These are phyloP conservation scores for Agastache rugosa DNA, from an alignment of 257 asterid genomes.

Conservation along the genomic window DNA sequence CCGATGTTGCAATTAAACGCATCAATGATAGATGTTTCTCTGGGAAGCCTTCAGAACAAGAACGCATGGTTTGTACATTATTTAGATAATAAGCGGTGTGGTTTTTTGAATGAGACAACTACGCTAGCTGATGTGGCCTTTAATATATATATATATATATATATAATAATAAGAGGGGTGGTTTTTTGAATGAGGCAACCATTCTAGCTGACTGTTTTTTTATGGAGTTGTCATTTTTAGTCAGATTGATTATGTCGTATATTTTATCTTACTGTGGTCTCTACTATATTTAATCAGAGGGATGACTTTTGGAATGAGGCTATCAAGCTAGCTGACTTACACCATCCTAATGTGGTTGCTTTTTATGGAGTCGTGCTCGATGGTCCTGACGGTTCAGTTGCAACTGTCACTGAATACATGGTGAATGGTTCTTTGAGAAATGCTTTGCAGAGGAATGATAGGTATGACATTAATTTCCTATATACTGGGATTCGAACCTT, in stretches of 20 bases:
- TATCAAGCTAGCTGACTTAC: conserved; percentile 94
- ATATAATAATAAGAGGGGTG: conserved; percentile 75
- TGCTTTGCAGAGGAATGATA: conserved; percentile 89
- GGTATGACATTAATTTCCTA: conserved; percentile 47
- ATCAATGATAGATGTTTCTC: conserved; percentile 92
- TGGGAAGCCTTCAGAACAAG: conserved; percentile 97
- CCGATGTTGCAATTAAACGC: conserved; percentile 96
- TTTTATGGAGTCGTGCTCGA: conserved; percentile 98
- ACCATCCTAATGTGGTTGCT: conserved; percentile 99
- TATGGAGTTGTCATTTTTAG: conserved; percentile 59
- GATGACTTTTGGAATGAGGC: conserved; percentile 99
- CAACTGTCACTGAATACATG: conserved; percentile 99
- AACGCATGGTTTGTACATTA: conserved; percentile 77
- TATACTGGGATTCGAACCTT: conserved; percentile 3
- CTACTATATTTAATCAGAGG: conserved; percentile 55
- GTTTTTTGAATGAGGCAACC: conserved; percentile 92
- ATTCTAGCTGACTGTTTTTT: conserved; percentile 87
- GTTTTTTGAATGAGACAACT: conserved; percentile 91
- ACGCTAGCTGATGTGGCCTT: conserved; percentile 45
- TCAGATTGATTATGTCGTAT: conserved; percentile 18
- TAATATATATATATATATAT: no score
- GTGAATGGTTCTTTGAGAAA: conserved; percentile 94
- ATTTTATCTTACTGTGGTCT: conserved; percentile 26
- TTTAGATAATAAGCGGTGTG: conserved; percentile 62
- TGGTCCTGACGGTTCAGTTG: conserved; percentile 92